Conservation (phyloP, 345 rosid genomes). For the Eucalyptus pauciflora region DNA sequence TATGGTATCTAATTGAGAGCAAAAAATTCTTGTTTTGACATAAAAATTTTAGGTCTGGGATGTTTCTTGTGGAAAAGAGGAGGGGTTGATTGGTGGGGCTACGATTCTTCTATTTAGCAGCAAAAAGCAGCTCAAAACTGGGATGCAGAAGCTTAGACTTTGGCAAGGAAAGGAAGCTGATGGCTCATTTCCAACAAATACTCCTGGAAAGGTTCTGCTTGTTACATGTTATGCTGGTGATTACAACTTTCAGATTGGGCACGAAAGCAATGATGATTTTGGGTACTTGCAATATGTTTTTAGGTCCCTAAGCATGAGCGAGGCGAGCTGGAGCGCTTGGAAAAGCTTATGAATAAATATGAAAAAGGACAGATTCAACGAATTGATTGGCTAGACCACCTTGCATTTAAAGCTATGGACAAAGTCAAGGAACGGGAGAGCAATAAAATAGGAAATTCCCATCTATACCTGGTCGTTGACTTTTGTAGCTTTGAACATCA, state of each 20-base stretch:
- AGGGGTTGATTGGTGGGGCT: conserved; percentile 84
- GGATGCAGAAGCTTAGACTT: conserved; percentile 90
- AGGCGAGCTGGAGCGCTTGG: conserved; percentile 84
- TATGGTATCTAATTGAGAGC: background rate
- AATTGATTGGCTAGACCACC: conserved; percentile 86
- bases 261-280: background rate
- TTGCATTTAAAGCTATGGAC: conserved; percentile 73
- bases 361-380: conserved; percentile 83
- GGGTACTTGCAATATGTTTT: background rate
- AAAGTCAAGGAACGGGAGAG: conserved; percentile 72
- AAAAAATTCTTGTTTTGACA: background rate
- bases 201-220: conserved; percentile 85
- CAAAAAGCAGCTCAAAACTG: conserved; percentile 85
- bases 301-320: conserved; percentile 90
- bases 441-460: conserved; percentile 54
- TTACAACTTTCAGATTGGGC: background rate
- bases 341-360: conserved; percentile 84
- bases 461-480: conserved; percentile 68
- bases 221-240: background rate
- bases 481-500: conserved; percentile 89
- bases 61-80: conserved; percentile 77
- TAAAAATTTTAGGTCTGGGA: conserved; percentile 66
- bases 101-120: conserved; percentile 80
- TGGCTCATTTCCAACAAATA: conserved; percentile 70
- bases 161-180: conserved; percentile 89